Evolutionary conservation across 306 rosid species (phyloP).

Genomic region (Gynostemma pentaphyllum): DNA sequence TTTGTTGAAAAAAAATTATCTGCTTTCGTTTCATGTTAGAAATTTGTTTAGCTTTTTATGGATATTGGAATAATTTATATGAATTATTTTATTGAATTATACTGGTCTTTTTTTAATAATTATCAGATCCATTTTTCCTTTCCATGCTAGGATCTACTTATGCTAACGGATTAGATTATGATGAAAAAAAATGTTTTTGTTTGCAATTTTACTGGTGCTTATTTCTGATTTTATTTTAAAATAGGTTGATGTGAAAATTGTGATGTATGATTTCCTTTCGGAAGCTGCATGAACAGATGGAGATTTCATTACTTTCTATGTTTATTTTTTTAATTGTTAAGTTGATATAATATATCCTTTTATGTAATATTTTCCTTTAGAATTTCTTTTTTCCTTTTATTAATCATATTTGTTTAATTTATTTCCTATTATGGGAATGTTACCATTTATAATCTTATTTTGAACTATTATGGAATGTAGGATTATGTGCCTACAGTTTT

Average conservation of each 20-base stretch:
- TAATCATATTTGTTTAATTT: background rate
- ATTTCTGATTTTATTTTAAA: background rate
- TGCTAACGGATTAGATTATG: background rate
- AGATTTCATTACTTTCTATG: background rate
- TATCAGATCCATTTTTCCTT: background rate
- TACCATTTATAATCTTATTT: background rate
- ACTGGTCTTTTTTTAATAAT: background rate
- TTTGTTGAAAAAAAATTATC: background rate
- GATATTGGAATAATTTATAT: background rate
- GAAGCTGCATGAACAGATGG: background rate
- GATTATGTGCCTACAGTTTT: slow-evolving; percentile 18
- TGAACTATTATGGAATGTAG: slow-evolving; percentile 21
- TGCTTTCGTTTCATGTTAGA: background rate
- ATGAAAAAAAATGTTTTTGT: too few relatives aligned
- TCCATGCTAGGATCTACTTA: background rate
- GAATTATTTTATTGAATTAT: background rate
- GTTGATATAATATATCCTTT: background rate
- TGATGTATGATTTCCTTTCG: background rate
- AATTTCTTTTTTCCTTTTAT: background rate
- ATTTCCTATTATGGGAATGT: background rate
- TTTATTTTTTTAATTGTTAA: background rate
- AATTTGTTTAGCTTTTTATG: background rate
- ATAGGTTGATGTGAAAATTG: background rate
- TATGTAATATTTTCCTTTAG: background rate
- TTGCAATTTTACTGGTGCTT: background rate